Percentiles rank a stretch among this genome's conserved stretches.
phyloP scores from a whole-genome alignment of 1,284 basidiomycete genomes.

The Exsudoporus floridanus region DNA sequence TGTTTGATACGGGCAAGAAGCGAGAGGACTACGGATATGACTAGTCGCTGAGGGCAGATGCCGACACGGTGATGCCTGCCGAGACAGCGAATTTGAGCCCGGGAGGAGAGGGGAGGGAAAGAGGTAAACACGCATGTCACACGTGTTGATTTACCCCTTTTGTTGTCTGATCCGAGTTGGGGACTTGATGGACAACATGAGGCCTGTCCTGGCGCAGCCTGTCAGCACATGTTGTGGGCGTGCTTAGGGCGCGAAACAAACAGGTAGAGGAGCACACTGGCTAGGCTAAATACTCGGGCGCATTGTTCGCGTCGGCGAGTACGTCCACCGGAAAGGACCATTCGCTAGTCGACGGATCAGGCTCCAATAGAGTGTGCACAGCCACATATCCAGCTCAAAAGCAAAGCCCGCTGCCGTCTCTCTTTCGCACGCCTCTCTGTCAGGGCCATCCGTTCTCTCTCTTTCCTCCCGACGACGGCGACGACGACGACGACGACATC shows the following conservation, averaged over 20 bases:
- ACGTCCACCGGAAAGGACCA: neutral
- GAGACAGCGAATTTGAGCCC: slow-evolving; percentile 8
- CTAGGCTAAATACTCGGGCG: neutral
- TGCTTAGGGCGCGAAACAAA: slow-evolving; percentile 20
- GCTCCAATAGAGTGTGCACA: slow-evolving; percentile 16
- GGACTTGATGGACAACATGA: slow-evolving; percentile 17
- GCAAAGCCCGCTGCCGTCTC: slow-evolving; percentile 25
- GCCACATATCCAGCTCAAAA: slow-evolving; percentile 34
- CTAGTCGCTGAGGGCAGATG: slow-evolving; percentile 8
- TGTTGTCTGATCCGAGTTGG: slow-evolving; percentile 19
- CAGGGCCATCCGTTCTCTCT: slow-evolving; percentile 26
- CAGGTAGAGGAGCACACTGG: too few species aligned
- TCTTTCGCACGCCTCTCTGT: slow-evolving; percentile 32
- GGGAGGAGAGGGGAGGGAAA: slow-evolving; percentile 16
- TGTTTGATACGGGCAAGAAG: neutral
- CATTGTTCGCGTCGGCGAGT: slow-evolving; percentile 13
- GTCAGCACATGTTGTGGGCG: slow-evolving; percentile 16
- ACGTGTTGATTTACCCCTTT: slow-evolving; percentile 30
- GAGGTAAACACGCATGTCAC: slow-evolving; percentile 23
- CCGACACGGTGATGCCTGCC: slow-evolving; percentile 11
- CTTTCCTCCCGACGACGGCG: slow-evolving; percentile 16
- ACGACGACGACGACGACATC: slow-evolving; percentile 23
- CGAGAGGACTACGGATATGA: slow-evolving; percentile 13
- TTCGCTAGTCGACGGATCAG: neutral
- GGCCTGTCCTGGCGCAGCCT: slow-evolving; percentile 12